Conservation (phyloP, 2,329 filamentous ascomycete species). For the Daldinia sp. region DNA sequence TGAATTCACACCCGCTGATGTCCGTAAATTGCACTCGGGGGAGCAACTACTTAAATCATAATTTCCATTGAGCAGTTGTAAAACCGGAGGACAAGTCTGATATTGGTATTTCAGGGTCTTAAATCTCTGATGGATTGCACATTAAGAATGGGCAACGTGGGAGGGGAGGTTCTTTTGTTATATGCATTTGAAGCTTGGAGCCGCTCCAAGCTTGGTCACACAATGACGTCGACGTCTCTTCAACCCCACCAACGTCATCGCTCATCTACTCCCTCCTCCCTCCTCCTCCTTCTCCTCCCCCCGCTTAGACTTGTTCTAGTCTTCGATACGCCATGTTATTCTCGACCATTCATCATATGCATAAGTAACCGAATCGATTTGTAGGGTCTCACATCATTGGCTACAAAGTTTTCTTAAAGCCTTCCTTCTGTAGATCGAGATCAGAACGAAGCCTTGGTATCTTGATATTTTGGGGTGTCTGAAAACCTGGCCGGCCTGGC, state of each 20-base stretch:
- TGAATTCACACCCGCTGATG: too few relatives aligned
- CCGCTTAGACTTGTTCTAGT: conserved; percentile 10
- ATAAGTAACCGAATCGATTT: conserved; percentile 17
- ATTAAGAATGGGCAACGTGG: too few relatives aligned
- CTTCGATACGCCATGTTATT: neutral
- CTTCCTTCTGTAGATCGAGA: conserved; percentile 33
- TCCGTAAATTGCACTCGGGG: too few relatives aligned
- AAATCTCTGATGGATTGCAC: too few relatives aligned
- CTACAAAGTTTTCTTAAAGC: conserved; percentile 3
- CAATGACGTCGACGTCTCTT: conserved; percentile 37
- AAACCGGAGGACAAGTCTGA: too few relatives aligned
- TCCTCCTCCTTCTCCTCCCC: neutral
- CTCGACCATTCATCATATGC: conserved; percentile 10
- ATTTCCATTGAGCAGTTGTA: too few relatives aligned
- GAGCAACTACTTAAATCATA: too few relatives aligned
- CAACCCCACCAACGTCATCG: conserved; percentile 43
- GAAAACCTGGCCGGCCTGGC: neutral
- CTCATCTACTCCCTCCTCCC: conserved; percentile 3
- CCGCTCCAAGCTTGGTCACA: conserved; percentile 7
- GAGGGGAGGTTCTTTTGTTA: neutral
- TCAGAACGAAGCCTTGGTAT: conserved; percentile 21
- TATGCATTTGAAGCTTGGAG: conserved; percentile 3
- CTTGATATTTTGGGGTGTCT: conserved; percentile 2
- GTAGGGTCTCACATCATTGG: conserved; percentile 12
- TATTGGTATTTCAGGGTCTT: too few relatives aligned